phyloP scores from a whole-genome alignment of 768 basidiomycete species.

The Russula foetens region DNA sequence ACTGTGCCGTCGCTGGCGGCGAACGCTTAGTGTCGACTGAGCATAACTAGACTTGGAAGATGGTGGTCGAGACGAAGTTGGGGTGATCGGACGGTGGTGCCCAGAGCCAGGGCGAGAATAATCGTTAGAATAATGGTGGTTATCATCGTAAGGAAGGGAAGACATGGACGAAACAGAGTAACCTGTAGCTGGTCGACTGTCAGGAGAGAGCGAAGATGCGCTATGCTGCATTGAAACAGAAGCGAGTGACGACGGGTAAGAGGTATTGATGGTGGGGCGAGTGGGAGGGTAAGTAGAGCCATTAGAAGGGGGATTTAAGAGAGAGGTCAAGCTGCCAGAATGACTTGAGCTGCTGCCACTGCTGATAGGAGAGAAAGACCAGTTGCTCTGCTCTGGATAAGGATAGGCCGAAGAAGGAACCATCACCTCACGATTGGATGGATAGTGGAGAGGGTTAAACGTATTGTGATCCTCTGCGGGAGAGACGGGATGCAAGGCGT shows the following conservation, averaged over 20 bases:
- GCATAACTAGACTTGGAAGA: slow-evolving; percentile 55
- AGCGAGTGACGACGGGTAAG: slow-evolving; percentile 40
- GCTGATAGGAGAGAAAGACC: slow-evolving; percentile 34
- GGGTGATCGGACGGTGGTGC: slow-evolving; percentile 57
- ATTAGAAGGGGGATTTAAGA: slow-evolving; percentile 57
- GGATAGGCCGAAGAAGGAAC: slow-evolving; percentile 51
- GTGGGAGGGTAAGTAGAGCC: slow-evolving; percentile 39
- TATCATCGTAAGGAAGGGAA: slow-evolving; percentile 48
- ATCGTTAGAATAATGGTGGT: slow-evolving; percentile 35
- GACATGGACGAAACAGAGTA: slow-evolving; percentile 82
- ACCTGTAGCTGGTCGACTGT: slow-evolving; percentile 78
- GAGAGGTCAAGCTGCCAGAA: slow-evolving; percentile 67
- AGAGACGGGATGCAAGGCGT: slow-evolving; percentile 58
- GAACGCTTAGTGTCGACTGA: slow-evolving; percentile 53
- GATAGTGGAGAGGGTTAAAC: slow-evolving; percentile 34
- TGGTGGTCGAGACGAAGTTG: slow-evolving; percentile 57
- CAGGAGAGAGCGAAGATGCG: slow-evolving; percentile 68
- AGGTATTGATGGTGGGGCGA: slow-evolving; percentile 62
- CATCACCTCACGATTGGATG: slow-evolving; percentile 28
- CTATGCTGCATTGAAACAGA: slow-evolving; percentile 46
- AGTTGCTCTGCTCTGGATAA: slow-evolving; percentile 54
- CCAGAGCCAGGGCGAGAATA: slow-evolving; percentile 70
- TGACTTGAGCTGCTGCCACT: slow-evolving; percentile 53
- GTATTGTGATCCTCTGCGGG: slow-evolving; percentile 60
- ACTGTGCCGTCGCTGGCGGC: slow-evolving; percentile 69